Evolutionary conservation across 2,329 filamentous ascomycete species (phyloP).

Genomic region (Onygenales sp.): DNA sequence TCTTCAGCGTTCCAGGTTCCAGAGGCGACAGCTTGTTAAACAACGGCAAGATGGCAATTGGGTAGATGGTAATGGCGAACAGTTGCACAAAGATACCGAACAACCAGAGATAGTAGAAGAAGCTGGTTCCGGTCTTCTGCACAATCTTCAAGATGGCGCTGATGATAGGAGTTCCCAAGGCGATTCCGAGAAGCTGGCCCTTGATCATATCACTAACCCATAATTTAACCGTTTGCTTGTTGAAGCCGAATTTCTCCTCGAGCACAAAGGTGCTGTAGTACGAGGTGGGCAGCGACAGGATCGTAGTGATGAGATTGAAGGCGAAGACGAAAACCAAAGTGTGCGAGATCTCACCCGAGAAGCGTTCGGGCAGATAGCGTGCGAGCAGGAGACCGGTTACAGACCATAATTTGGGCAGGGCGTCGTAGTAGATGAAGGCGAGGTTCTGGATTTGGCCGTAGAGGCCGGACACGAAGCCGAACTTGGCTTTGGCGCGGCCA

Average conservation of each 20-base stretch:
- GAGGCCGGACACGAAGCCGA: conserved; percentile 68
- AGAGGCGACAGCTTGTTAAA: conserved; percentile 98
- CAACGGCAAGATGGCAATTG: conserved; percentile 82
- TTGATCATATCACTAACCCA: conserved; percentile 90
- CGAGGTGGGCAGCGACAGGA: conserved; percentile 67
- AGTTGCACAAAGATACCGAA: conserved; percentile 85
- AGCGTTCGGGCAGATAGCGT: conserved; percentile 63
- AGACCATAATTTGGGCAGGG: conserved; percentile 84
- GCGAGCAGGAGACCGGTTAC: conserved; percentile 67
- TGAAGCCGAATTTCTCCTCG: conserved; percentile 96
- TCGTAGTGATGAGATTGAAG: conserved; percentile 73
- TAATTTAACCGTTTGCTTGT: conserved; percentile 86
- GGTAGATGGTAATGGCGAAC: conserved; percentile 93
- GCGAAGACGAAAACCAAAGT: conserved; percentile 85
- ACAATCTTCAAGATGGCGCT: conserved; percentile 90
- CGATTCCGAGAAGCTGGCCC: conserved; percentile 70
- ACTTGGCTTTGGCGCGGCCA: conserved; percentile 90
- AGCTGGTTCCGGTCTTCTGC: conserved; percentile 82
- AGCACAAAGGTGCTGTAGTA: conserved; percentile 94
- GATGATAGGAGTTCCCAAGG: conserved; percentile 76
- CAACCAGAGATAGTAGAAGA: conserved; percentile 97
- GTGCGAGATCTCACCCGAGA: conserved; percentile 81
- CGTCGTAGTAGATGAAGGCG: conserved; percentile 79
- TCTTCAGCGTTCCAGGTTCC: conserved; percentile 77
- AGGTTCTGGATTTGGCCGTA: conserved; percentile 84